Evolutionary conservation across 257 asterid genomes (phyloP).

Genomic region (Solanum sitiens): DNA sequence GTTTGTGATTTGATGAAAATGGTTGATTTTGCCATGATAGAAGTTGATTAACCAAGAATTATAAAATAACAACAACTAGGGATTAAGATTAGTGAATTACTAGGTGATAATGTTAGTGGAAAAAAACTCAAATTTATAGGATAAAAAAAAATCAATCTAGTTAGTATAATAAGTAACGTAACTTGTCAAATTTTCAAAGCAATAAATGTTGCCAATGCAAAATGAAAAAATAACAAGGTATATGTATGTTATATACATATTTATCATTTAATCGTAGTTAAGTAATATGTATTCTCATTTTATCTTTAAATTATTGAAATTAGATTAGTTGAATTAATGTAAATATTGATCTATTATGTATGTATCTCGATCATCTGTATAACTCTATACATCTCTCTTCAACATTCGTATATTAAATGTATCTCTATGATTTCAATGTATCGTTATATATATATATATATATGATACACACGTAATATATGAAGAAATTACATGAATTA

Average conservation of each 20-base stretch:
- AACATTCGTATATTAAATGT: too few species aligned
- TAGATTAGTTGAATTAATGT: not conserved
- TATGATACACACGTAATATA: too few species aligned
- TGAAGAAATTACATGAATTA: too few species aligned
- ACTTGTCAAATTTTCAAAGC: not conserved
- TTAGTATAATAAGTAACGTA: not conserved
- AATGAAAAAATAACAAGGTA: not conserved
- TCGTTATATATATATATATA: not conserved
- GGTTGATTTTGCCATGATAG: not conserved
- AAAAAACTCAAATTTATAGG: not conserved
- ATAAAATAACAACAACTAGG: not conserved
- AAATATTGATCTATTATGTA: not conserved
- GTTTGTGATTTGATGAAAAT: not conserved
- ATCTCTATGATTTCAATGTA: too few species aligned
- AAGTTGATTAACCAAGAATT: not conserved
- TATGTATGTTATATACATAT: not conserved
- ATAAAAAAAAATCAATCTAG: not conserved
- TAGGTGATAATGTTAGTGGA: not conserved
- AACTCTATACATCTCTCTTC: not conserved
- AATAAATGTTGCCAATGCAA: not conserved
- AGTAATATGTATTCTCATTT: too few species aligned
- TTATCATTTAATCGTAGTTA: too few species aligned
- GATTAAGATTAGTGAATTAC: not conserved
- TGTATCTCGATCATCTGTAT: not conserved
- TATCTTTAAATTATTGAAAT: not conserved